Conservation (phyloP, 148 eudicot genomes). For the Spergularia marina region DNA sequence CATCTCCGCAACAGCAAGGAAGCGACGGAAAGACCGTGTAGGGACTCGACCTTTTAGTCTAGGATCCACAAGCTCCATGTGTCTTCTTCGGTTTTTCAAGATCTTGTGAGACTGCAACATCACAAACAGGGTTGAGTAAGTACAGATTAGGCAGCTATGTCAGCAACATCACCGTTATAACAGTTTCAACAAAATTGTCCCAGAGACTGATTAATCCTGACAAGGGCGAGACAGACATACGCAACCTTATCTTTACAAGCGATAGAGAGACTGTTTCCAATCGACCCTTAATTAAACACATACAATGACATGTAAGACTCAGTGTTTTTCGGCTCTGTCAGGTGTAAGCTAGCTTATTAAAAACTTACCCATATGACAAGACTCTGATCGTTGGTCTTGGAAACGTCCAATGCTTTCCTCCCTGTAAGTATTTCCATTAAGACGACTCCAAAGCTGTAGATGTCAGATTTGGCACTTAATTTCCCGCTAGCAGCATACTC, state of each 20-base stretch:
- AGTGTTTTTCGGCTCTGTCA: not conserved
- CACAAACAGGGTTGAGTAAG: not conserved
- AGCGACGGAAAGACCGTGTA: not conserved
- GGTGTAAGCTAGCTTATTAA: not conserved
- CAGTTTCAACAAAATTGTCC: not conserved
- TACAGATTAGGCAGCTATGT: not conserved
- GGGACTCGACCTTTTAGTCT: slow-evolving; percentile 9
- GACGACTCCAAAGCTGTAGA: slow-evolving; percentile 87
- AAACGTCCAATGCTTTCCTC: slow-evolving; percentile 52
- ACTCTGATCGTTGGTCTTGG: slow-evolving; percentile 52
- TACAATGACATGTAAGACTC: not conserved
- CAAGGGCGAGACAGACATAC: not conserved
- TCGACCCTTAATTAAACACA: not conserved
- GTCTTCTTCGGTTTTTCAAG: slow-evolving; percentile 9
- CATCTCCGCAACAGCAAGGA: slow-evolving; percentile 18
- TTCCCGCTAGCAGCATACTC: slow-evolving; percentile 91
- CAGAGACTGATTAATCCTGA: not conserved
- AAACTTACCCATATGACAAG: slow-evolving; percentile 72
- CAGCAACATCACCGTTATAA: too few species aligned
- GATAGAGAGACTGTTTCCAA: too few species aligned
- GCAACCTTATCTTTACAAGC: not conserved
- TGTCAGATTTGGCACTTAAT: slow-evolving; percentile 67
- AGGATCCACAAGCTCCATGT: slow-evolving; percentile 6
- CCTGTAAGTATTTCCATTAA: slow-evolving; percentile 81
- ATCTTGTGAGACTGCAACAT: slow-evolving; percentile 9